These are phyloP conservation scores for Chionographis japonica DNA, from an alignment of 106 monocot genomes.

Conservation along the genomic window DNA sequence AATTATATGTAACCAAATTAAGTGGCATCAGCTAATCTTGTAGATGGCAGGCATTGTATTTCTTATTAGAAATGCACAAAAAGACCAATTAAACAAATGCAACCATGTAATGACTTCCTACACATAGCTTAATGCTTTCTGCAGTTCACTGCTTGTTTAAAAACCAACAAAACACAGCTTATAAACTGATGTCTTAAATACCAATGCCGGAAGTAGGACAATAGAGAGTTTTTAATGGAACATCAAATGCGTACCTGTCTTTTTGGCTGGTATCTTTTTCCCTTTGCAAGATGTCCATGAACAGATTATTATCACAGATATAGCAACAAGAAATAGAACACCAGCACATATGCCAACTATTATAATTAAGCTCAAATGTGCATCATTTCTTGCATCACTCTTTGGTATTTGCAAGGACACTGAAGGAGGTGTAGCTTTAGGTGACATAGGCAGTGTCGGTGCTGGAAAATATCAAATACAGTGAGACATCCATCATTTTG, in stretches of 20 bases:
- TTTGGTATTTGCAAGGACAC: slow-evolving; percentile 17
- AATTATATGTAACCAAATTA: too few relatives aligned
- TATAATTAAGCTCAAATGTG: slow-evolving; percentile 33
- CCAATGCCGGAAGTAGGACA: too few relatives aligned
- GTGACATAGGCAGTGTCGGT: slow-evolving; percentile 36
- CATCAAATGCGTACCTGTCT: slow-evolving; percentile 17
- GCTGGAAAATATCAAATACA: slow-evolving; percentile 37
- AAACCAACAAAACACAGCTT: too few relatives aligned
- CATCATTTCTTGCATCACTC: slow-evolving; percentile 13
- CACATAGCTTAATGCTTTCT: too few relatives aligned
- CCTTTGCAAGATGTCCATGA: slow-evolving; percentile 41
- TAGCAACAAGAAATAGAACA: slow-evolving; percentile 30
- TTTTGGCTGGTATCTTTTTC: slow-evolving; percentile 23
- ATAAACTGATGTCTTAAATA: too few relatives aligned
- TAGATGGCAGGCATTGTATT: too few relatives aligned
- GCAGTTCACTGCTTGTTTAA: too few relatives aligned
- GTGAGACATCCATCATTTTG: background rate
- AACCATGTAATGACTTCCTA: too few relatives aligned
- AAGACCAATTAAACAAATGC: too few relatives aligned
- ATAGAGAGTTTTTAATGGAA: too few relatives aligned
- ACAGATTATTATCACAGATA: slow-evolving; percentile 37
- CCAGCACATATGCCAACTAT: slow-evolving; percentile 53
- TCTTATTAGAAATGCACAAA: too few relatives aligned
- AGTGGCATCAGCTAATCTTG: too few relatives aligned
- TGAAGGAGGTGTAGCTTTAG: slow-evolving; percentile 33